Evolutionary conservation across 371 early-diverging fungal species (phyloP).

Genomic region (Dinochytrium kinnereticum): DNA sequence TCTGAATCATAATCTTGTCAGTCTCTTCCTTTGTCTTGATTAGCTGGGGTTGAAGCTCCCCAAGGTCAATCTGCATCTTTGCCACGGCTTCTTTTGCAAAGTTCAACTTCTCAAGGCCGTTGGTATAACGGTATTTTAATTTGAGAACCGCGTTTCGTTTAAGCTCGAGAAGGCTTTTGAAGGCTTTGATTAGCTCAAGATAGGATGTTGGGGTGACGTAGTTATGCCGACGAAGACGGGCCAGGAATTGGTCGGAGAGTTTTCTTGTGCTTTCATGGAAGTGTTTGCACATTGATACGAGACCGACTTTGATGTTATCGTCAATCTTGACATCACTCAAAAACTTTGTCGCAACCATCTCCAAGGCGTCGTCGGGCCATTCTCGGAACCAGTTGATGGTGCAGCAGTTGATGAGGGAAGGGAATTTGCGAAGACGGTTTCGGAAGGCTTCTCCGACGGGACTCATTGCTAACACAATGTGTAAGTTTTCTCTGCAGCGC

Average conservation of each 20-base stretch:
- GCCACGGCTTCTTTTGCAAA: conserved; percentile 57
- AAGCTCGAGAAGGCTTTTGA: conserved; percentile 50
- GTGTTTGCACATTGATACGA: conserved; percentile 58
- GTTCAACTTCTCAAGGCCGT: conserved; percentile 59
- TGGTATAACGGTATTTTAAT: conserved; percentile 52
- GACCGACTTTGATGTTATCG: conserved; percentile 41
- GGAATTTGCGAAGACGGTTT: conserved; percentile 56
- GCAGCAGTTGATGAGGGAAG: conserved; percentile 60
- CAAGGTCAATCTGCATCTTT: conserved; percentile 62
- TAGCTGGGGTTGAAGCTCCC: conserved; percentile 58
- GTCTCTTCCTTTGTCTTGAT: conserved; percentile 57
- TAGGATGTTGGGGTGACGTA: conserved; percentile 64
- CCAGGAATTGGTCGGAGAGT: conserved; percentile 49
- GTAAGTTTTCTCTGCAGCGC: conserved; percentile 59
- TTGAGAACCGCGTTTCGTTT: conserved; percentile 49
- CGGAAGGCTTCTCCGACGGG: conserved; percentile 63
- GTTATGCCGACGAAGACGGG: conserved; percentile 51
- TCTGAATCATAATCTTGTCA: conserved; percentile 56
- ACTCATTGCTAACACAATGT: conserved; percentile 57
- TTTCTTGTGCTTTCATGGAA: conserved; percentile 53
- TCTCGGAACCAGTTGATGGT: conserved; percentile 63
- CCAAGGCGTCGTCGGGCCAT: conserved; percentile 62
- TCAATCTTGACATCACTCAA: conserved; percentile 52
- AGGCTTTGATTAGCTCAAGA: conserved; percentile 59
- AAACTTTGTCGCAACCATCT: conserved; percentile 58